Base-by-base conservation (phyloP, 345 rosid genomes). In the Viola odorata region DNA sequence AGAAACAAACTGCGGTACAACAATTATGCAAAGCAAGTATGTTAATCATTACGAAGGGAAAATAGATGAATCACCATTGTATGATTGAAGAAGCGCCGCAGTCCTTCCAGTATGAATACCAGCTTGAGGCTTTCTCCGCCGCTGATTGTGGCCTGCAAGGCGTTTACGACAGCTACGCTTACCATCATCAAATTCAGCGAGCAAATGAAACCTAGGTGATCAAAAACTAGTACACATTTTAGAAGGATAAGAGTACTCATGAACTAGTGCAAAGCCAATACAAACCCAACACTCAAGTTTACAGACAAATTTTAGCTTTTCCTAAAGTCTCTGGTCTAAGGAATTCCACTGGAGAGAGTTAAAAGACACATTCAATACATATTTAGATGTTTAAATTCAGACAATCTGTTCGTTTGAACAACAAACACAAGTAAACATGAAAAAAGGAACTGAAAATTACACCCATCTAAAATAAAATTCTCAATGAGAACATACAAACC, bases 81-180 rank as follows among this genome's bases (percentile, higher is more conserved):
- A 74, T 5, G 80, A 45, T 50, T 60, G 76, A 70, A 81, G 65
- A 67, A 77, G 62, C 72, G 75, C 85, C 39, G 70, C 88, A 14
- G 61, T 58, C 59, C 79, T 75, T 64, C 85, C 74, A 1, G 83
- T 77, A 17, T 54, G 55, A 60, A 45, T 6, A 53, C 50, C 55
- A 47, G 40, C 71, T 57, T 71, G 79, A 55, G 81, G 78, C 58
- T 73, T 77, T 61, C 81, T 71, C 58, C 81, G 60, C 6, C 81
- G 73, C 48, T 73, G 75, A 58, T 77, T 77, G 63, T 77, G 81
- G 41, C 78, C 78, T 45, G 81, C 78, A 48, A 77, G 73, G 57
- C 81, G 81, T 62, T 60, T 77, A 50, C 81, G 78, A 65, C 81
- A 77, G 63, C 81, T 77, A 39, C 81, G 81, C 66, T 77, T 77